Percentiles rank a stretch among this genome's conserved stretches.
Evolutionary conservation across 352 stramenopile genomes (phyloP).

Genomic region (Phytophthora fragariaefolia): DNA sequence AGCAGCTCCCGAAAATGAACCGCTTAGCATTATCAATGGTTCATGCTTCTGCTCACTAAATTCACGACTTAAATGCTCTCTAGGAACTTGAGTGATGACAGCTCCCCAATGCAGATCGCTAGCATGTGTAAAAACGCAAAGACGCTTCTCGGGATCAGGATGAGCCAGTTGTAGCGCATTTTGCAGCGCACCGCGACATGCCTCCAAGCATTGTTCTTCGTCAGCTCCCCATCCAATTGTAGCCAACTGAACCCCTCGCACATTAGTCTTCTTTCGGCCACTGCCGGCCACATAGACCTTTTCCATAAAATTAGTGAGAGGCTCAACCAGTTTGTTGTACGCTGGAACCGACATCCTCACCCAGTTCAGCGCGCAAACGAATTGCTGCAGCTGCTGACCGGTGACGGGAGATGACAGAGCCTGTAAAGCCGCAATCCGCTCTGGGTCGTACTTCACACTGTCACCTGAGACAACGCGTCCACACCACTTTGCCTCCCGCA

Average conservation of each 20-base stretch:
- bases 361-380: slow-evolving; percentile 33
- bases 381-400: slow-evolving; percentile 16
- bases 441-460: slow-evolving; percentile 10
- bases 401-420: slow-evolving; percentile 4
- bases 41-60: slow-evolving; percentile 12
- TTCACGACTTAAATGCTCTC: slow-evolving; percentile 3
- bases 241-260: background rate
- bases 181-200: background rate
- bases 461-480: slow-evolving; percentile 12
- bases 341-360: slow-evolving; percentile 22
- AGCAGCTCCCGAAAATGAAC: slow-evolving; percentile 9
- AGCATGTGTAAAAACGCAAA: slow-evolving; percentile 16
- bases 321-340: slow-evolving; percentile 17
- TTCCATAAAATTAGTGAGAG: slow-evolving; percentile 11
- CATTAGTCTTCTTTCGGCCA: slow-evolving; percentile 1
- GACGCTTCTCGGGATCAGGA: background rate
- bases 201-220: slow-evolving; percentile 5
- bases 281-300: slow-evolving; percentile 5
- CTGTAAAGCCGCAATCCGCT: background rate
- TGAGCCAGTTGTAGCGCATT: slow-evolving; percentile 15
- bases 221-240: slow-evolving; percentile 4
- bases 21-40: slow-evolving; percentile 7
- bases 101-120: slow-evolving; percentile 21
- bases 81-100: slow-evolving; percentile 11
- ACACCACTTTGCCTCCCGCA: slow-evolving; percentile 19